Base-by-base conservation (phyloP, 2,329 filamentous ascomycete genomes). In the Diaporthe eres region DNA sequence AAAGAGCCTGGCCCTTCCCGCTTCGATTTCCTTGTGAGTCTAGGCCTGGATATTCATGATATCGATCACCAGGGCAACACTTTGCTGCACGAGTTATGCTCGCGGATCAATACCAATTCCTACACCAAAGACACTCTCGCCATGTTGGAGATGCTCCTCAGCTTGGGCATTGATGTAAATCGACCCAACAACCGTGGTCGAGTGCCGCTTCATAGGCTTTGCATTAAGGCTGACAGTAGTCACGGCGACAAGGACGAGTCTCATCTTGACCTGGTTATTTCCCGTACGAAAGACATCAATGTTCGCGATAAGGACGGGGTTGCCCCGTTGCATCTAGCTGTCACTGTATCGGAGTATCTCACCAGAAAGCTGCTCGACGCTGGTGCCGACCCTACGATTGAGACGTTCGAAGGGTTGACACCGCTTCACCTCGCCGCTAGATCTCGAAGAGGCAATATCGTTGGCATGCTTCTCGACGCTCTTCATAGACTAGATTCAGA, bases 351-450 rank as follows among this genome's bases (percentile, higher is more conserved):
- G 49, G 49, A 51, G 49, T 51, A 51, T 25, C 22, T 12, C 49
- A 51, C 49, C 49, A 49, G 22, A 9, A 49, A 49, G 44, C 44
- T 49, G 44, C 44, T 49, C 44, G 44, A 49, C 19, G 44, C 44
- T 22, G 44, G 44, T 49, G 44, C 44, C 44, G 44, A 49, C 44
- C 44, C 44, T 22, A 51, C 49, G 22, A 51, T 51, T 51, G 49
- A 51, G 49, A 51, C 49, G 8, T 51, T 51, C 49, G 49, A 51
- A 51, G 49, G 49, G 22, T 51, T 51, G 49, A 51, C 49, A 13
- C 49, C 49, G n/a, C 49, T 51, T 51, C 49, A 51, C 49, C 49
- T 51, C 49, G 49, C 49, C 49, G 49, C 49, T 51, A 51, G 49
- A 51, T 51, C 49, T 25, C 49, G 49, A 22, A n/a, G 5, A 51